phyloP scores from a whole-genome alignment of 2,329 filamentous ascomycete genomes.

The Fusarium aywerte region DNA sequence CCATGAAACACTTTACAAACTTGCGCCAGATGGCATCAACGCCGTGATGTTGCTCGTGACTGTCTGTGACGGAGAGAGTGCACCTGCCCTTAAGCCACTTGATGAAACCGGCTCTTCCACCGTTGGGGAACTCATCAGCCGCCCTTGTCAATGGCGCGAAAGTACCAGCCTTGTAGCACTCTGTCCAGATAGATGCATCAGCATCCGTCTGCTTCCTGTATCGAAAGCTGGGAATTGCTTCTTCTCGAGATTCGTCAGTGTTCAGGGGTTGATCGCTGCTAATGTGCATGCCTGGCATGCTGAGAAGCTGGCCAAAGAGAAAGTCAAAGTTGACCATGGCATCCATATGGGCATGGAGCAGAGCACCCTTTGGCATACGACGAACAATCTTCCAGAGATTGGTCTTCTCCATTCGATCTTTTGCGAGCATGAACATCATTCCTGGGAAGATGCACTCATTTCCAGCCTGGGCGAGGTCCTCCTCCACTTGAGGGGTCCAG shows the following conservation, averaged over 20 bases:
- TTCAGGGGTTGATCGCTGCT: conserved; percentile 67
- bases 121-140: conserved; percentile 79
- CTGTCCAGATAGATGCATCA: conserved; percentile 71
- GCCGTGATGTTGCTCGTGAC: conserved; percentile 82
- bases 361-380: conserved; percentile 86
- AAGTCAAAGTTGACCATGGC: conserved; percentile 91
- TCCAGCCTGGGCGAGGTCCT: conserved; percentile 71
- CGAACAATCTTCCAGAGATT: conserved; percentile 86
- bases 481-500: conserved; percentile 80
- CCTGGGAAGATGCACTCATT: conserved; percentile 79
- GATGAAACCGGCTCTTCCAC: conserved; percentile 77
- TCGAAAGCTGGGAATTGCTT: conserved; percentile 69
- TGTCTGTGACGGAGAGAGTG: conserved; percentile 77
- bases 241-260: conserved; percentile 62
- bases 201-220: conserved; percentile 62
- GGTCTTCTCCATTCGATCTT: conserved; percentile 85
- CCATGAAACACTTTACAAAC: conserved; percentile 78
- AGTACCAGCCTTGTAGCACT: conserved; percentile 68
- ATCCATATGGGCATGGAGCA: conserved; percentile 89
- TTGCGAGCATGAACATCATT: conserved; percentile 92
- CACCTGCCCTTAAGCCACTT: conserved; percentile 80
- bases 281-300: conserved; percentile 79
- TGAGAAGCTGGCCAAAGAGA: conserved; percentile 77
- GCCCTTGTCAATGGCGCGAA: conserved; percentile 69
- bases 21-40: conserved; percentile 87